Base-by-base conservation (phyloP, 1,139 yeast species). In the Pichia sp. region DNA sequence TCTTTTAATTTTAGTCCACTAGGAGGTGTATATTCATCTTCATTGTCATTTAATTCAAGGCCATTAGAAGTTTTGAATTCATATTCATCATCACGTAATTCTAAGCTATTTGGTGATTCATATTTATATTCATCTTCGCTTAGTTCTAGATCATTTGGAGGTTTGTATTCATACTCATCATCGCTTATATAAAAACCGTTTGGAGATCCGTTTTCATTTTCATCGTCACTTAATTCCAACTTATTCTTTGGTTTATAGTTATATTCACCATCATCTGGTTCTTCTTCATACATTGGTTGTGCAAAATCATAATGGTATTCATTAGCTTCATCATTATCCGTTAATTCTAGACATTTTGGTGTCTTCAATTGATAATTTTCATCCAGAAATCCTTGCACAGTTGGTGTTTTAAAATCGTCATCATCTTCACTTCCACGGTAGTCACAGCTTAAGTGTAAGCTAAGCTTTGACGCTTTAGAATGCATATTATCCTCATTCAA, bases 101-200 rank as follows among this genome's bases (percentile, higher is more conserved):
- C 7, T 50, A 9, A 56, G 30, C 30, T 53, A 55, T 37, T 55
- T 4, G 39, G n/a, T 7, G 23, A n/a, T n/a, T 18, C 25, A 11
- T 30, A 26, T 7, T 26, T 36, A 27, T 30, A 20, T n/a, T 44
- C 50, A 30, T 40, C 37, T 23, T 45, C 43, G 6, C 23, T 30
- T 22, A 43, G 23, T 13, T 48, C 51, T 8, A 45, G 24, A 13
- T n/a, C 40, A 20, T 22, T 16, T 7, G 44, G 30, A 18, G 46
- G 46, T 26, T 15, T 26, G 23, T n/a, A 29, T 8, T 32, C 40
- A 42, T 27, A 32, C 7, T 44, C 43, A 25, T 54, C 58, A 43
- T 53, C 56, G 23, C 26, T 36, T 29, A 23, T 24, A 29, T 29
- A 8, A 50, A 9, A 56, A 32, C 30, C 54, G 55, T 37, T 55